Percentiles rank a stretch among this genome's conserved stretches.
phyloP scores from a whole-genome alignment of 2,329 filamentous ascomycete species.

The Paraconiothyrium brasiliense region DNA sequence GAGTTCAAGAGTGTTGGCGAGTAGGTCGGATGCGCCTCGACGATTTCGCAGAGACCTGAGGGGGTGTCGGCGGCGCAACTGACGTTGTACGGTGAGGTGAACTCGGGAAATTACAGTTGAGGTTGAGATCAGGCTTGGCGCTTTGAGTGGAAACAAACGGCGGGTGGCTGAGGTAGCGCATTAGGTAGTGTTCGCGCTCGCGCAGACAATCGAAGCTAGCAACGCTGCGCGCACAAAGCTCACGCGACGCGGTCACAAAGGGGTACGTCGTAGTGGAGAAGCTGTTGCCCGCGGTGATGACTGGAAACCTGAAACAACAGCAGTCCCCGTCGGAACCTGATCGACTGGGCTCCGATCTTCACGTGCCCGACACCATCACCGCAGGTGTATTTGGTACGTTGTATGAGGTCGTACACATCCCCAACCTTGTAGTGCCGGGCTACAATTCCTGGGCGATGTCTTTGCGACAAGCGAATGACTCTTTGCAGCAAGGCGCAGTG shows the following conservation, averaged over 20 bases:
- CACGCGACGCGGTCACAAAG: slow-evolving; percentile 8
- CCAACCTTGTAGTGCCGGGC: no score
- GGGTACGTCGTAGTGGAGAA: background rate
- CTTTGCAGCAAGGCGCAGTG: slow-evolving; percentile 8
- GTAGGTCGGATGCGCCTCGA: slow-evolving; percentile 20
- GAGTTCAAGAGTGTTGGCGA: slow-evolving; percentile 16
- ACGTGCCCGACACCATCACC: slow-evolving; percentile 1
- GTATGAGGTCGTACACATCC: no score
- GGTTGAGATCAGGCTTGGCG: slow-evolving; percentile 43
- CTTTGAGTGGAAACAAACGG: slow-evolving; percentile 36
- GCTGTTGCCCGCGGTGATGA: slow-evolving; percentile 7
- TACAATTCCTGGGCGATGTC: background rate
- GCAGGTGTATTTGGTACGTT: background rate
- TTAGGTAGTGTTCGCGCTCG: slow-evolving; percentile 10
- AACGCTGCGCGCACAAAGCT: slow-evolving; percentile 8
- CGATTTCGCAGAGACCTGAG: slow-evolving; percentile 12
- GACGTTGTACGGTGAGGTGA: slow-evolving; percentile 31
- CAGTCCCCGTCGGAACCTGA: background rate
- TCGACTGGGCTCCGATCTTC: slow-evolving; percentile 4
- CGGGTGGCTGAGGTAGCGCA: slow-evolving; percentile 37
- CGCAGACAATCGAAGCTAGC: slow-evolving; percentile 3
- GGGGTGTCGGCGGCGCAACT: slow-evolving; percentile 26
- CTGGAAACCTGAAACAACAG: slow-evolving; percentile 14
- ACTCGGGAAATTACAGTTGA: slow-evolving; percentile 47
- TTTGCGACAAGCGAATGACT: slow-evolving; percentile 1